phyloP scores from a whole-genome alignment of 2,329 filamentous ascomycete species.

The Talaromyces islandicus region DNA sequence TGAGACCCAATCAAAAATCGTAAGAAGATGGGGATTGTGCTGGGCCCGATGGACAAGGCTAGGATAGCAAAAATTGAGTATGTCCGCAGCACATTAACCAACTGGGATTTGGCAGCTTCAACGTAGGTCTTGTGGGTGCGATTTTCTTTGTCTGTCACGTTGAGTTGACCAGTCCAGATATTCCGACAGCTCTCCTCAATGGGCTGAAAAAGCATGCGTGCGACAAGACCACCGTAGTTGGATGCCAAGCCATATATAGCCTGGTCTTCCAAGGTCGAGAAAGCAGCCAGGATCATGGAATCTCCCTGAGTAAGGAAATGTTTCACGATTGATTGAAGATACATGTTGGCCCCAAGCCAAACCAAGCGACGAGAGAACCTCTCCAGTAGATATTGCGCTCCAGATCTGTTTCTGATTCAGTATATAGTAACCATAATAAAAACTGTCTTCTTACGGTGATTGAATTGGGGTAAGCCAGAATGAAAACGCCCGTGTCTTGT shows the following conservation, averaged over 20 bases:
- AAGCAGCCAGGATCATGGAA: conserved; percentile 73
- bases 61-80: conserved; percentile 70
- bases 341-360: conserved; percentile 71
- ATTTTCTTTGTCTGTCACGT: conserved; percentile 25
- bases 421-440: background rate
- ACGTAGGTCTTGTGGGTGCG: conserved; percentile 12
- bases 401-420: conserved; percentile 15
- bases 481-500: conserved; percentile 59
- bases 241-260: conserved; percentile 89
- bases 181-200: conserved; percentile 89
- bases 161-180: conserved; percentile 77
- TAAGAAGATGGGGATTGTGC: conserved; percentile 67
- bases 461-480: conserved; percentile 49
- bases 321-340: conserved; percentile 83
- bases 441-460: conserved; percentile 29
- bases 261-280: conserved; percentile 74
- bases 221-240: conserved; percentile 87
- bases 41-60: conserved; percentile 65
- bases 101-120: conserved; percentile 24
- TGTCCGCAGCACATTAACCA: conserved; percentile 54
- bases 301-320: conserved; percentile 93
- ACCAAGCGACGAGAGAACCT: conserved; percentile 67
- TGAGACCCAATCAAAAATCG: conserved; percentile 67
- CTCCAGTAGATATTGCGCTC: conserved; percentile 45
- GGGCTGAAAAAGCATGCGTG: conserved; percentile 85